These are phyloP conservation scores for Eleusine coracana DNA, from an alignment of 176 grass and related monocot genomes.

Conservation along the genomic window DNA sequence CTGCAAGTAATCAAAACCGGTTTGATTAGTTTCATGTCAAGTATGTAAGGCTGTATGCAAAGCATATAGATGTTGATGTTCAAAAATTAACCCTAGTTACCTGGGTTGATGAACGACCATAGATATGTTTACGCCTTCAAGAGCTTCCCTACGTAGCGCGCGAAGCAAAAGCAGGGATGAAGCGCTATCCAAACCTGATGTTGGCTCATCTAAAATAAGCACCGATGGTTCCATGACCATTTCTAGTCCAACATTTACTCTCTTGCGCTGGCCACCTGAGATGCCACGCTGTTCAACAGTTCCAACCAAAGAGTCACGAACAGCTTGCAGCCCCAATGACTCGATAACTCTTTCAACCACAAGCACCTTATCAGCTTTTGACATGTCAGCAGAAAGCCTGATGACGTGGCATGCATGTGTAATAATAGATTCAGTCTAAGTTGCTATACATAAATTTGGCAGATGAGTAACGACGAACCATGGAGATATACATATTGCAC, in stretches of 20 bases:
- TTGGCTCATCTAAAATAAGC: slow-evolving; percentile 86
- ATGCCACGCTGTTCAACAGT: slow-evolving; percentile 91
- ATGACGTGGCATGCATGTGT: not conserved
- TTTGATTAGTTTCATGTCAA: not conserved
- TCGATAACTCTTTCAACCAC: slow-evolving; percentile 94
- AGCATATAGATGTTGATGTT: slow-evolving; percentile 1
- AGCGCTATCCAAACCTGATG: slow-evolving; percentile 89
- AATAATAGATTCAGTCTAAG: slow-evolving; percentile 19
- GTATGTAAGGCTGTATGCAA: not conserved
- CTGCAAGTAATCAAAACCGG: slow-evolving; percentile 44
- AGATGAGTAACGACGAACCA: slow-evolving; percentile 4
- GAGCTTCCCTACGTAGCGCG: slow-evolving; percentile 76
- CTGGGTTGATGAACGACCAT: slow-evolving; percentile 98
- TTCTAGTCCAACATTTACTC: slow-evolving; percentile 92
- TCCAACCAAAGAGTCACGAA: slow-evolving; percentile 86
- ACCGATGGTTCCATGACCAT: slow-evolving; percentile 97
- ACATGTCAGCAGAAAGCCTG: slow-evolving; percentile 79
- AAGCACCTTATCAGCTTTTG: slow-evolving; percentile 89
- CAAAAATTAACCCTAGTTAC: slow-evolving; percentile 37
- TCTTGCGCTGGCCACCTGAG: slow-evolving; percentile 88
- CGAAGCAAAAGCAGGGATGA: slow-evolving; percentile 80
- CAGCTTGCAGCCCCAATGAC: slow-evolving; percentile 70
- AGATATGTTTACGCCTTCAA: slow-evolving; percentile 90
- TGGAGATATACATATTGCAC: not conserved
- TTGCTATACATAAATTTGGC: not conserved